These are phyloP conservation scores for Metarhizium robertsii DNA, from an alignment of 2,329 filamentous ascomycete genomes.

Conservation along the genomic window DNA sequence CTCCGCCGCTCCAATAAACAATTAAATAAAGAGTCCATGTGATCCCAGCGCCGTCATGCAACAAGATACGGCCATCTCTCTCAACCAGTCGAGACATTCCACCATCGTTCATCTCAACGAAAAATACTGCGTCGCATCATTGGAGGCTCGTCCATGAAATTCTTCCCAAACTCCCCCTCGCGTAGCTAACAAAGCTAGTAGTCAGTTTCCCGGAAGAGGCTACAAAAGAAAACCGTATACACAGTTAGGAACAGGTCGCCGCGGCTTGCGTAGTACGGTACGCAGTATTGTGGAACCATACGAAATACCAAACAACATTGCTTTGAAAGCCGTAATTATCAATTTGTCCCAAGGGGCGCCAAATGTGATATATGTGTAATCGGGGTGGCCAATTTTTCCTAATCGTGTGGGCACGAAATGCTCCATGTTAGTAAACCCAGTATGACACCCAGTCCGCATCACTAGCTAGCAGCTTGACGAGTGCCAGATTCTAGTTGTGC, in stretches of 20 bases:
- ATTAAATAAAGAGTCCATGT: conserved; percentile 10
- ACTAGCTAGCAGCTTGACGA: conserved; percentile 12
- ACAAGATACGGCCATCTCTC: background rate
- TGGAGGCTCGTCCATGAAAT: conserved; percentile 12
- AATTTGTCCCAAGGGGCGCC: too few species aligned
- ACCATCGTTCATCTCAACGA: background rate
- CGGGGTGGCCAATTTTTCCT: background rate
- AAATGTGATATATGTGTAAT: background rate
- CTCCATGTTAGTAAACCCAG: background rate
- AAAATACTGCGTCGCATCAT: conserved; percentile 15
- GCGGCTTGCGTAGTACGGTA: too few species aligned
- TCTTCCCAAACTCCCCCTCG: background rate
- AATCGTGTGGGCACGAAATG: background rate
- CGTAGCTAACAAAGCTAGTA: background rate
- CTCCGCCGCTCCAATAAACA: conserved; percentile 22
- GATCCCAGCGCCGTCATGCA: background rate
- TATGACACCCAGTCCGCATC: background rate
- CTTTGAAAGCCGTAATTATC: too few species aligned
- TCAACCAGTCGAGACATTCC: background rate
- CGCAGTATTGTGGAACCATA: too few species aligned
- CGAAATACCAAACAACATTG: too few species aligned
- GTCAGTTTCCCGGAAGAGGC: background rate
- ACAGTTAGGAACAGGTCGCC: background rate
- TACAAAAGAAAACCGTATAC: background rate
- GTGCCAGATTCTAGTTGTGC: conserved; percentile 38